These are phyloP conservation scores for Metschnikowia lochheadii DNA, from an alignment of 805 yeast species.

Conservation along the genomic window DNA sequence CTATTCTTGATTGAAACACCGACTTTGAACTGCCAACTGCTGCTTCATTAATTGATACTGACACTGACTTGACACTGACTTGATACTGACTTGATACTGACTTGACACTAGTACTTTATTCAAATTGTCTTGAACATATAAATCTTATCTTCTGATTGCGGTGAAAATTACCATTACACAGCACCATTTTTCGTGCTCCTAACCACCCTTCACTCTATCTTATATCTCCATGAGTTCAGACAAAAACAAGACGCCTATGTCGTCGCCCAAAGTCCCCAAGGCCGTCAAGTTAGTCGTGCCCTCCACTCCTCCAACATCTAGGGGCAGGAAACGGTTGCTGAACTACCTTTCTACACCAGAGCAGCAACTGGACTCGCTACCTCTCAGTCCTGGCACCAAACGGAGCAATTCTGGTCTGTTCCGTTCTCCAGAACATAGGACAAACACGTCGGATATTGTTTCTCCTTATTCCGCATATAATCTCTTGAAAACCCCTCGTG, in stretches of 20 bases:
- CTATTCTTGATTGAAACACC: too few species aligned
- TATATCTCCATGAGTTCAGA: not conserved
- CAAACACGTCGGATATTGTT: constrained; percentile 20
- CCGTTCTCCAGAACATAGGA: constrained; percentile 34
- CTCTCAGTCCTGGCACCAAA: constrained; percentile 39
- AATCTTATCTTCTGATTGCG: too few species aligned
- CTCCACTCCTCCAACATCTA: constrained; percentile 26
- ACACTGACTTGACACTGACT: too few species aligned
- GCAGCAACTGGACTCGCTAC: constrained; percentile 25
- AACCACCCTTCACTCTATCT: too few species aligned
- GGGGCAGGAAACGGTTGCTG: constrained; percentile 23
- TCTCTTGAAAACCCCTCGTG: constrained; percentile 32
- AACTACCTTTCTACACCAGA: constrained; percentile 37
- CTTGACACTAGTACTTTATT: too few species aligned
- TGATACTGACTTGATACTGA: too few species aligned
- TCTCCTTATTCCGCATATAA: constrained; percentile 26
- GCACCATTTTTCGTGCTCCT: too few species aligned
- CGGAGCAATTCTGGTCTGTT: constrained; percentile 28
- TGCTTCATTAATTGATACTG: too few species aligned
- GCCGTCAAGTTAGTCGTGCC: constrained; percentile 22
- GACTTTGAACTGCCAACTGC: too few species aligned
- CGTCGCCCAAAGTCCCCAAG: constrained; percentile 31
- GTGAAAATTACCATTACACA: too few species aligned
- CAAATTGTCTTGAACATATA: too few species aligned
- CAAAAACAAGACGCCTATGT: constrained; percentile 26